Percentiles rank a stretch among this genome's conserved stretches.
Conservation (phyloP, 148 eudicot species). For the Hydrangea macrophylla region DNA sequence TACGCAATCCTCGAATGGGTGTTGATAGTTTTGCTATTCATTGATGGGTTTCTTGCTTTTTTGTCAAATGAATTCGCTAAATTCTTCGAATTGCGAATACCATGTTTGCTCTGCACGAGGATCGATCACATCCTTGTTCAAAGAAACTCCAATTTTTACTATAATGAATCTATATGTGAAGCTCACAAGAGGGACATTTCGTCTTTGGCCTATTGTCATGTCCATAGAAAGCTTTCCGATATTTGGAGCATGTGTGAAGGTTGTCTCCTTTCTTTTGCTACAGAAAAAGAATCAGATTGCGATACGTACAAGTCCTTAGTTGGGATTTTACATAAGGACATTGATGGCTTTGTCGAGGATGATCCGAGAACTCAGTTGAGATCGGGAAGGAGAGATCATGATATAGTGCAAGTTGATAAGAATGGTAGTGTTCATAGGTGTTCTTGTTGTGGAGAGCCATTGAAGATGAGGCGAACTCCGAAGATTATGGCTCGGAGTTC, state of each 20-base stretch:
- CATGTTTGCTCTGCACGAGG: slow-evolving; percentile 77
- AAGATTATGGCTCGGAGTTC: slow-evolving; percentile 25
- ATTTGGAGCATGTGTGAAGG: slow-evolving; percentile 83
- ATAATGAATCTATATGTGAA: slow-evolving; percentile 76
- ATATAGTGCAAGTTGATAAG: slow-evolving; percentile 17
- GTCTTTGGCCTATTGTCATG: slow-evolving; percentile 86
- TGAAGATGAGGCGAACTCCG: slow-evolving; percentile 46
- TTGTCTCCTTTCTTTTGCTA: slow-evolving; percentile 78
- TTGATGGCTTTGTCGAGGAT: slow-evolving; percentile 49
- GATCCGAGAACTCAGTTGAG: slow-evolving; percentile 37
- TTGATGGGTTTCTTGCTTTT: slow-evolving; percentile 65
- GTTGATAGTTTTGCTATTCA: slow-evolving; percentile 56
- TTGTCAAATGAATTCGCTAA: slow-evolving; percentile 59
- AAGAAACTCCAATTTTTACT: slow-evolving; percentile 35
- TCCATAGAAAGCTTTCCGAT: slow-evolving; percentile 74
- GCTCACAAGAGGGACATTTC: slow-evolving; percentile 80
- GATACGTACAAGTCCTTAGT: slow-evolving; percentile 41
- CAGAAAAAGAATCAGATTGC: slow-evolving; percentile 45
- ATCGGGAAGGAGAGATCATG: slow-evolving; percentile 29
- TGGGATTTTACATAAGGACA: slow-evolving; percentile 47
- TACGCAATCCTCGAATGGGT: slow-evolving; percentile 80
- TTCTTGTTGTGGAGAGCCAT: slow-evolving; percentile 84
- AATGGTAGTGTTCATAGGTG: slow-evolving; percentile 36
- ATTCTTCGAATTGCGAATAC: slow-evolving; percentile 57
- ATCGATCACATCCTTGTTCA: slow-evolving; percentile 63